These are phyloP conservation scores for Sarcomyxa edulis DNA, from an alignment of 768 basidiomycete species.

Conservation along the genomic window DNA sequence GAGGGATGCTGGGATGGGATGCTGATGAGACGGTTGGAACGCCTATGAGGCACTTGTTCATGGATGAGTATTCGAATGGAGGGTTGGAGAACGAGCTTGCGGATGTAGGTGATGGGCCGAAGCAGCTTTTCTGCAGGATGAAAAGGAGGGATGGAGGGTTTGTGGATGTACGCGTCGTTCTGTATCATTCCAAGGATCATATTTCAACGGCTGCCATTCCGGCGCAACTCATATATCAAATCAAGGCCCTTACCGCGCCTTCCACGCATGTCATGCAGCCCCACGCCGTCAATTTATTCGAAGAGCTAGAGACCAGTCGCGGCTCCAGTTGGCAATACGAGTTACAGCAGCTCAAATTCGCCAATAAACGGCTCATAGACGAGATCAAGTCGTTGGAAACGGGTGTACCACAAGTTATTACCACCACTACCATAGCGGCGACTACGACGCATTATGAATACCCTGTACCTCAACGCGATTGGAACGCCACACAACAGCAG, in stretches of 20 bases:
- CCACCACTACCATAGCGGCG: too few relatives aligned
- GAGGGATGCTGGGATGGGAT: slow-evolving; percentile 65
- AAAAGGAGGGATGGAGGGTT: slow-evolving; percentile 28
- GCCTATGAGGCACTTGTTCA: slow-evolving; percentile 33
- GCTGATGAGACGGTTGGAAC: slow-evolving; percentile 48
- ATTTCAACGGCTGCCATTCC: slow-evolving; percentile 8
- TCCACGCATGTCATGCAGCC: slow-evolving; percentile 2
- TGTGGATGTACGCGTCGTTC: slow-evolving; percentile 18
- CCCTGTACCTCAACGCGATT: too few relatives aligned
- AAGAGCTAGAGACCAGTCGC: slow-evolving; percentile 60
- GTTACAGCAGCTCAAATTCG: slow-evolving; percentile 74
- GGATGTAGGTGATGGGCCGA: slow-evolving; percentile 13
- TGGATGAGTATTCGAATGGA: slow-evolving; percentile 16
- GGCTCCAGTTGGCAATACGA: slow-evolving; percentile 93
- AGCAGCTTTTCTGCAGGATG: slow-evolving; percentile 29
- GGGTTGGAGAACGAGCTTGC: slow-evolving; percentile 21
- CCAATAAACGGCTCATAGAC: slow-evolving; percentile 59
- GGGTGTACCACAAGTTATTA: too few relatives aligned
- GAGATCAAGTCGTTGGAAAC: slow-evolving; percentile 37
- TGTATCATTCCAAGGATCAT: slow-evolving; percentile 12
- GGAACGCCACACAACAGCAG: too few relatives aligned
- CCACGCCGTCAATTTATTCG: slow-evolving; percentile 47
- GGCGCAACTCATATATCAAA: slow-evolving; percentile 30
- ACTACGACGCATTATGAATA: too few relatives aligned
- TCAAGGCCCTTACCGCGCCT: slow-evolving; percentile 19